A percentile compares a stretch with the other conserved stretches of the same genome.
Evolutionary conservation across 257 asterid species (phyloP).

Genomic region (Nicotiana tabacum): DNA sequence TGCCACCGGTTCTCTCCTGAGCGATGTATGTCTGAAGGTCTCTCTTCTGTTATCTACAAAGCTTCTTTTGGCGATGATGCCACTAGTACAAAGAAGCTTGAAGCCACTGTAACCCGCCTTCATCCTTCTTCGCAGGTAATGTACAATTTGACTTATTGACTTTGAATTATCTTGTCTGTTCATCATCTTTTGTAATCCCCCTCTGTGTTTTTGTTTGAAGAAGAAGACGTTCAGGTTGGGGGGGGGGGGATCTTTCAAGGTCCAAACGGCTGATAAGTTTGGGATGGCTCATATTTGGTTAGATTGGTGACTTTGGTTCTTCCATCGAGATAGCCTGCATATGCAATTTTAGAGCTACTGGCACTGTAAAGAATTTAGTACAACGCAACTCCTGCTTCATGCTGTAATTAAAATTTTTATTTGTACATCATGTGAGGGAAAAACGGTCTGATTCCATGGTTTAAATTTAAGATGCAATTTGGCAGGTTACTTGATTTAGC

Average conservation of each 20-base stretch:
- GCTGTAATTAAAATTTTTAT: neutral
- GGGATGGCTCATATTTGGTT: neutral
- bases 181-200: neutral
- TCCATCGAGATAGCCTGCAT: too few relatives aligned
- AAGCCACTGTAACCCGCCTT: constrained; percentile 82
- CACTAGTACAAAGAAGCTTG: constrained; percentile 53
- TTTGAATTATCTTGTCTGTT: neutral
- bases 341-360: constrained; percentile 1
- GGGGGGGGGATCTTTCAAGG: neutral
- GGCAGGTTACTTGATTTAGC: neutral
- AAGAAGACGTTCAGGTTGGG: too few relatives aligned
- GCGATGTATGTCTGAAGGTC: constrained; percentile 86
- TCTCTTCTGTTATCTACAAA: constrained; percentile 75
- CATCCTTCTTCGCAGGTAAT: constrained; percentile 71
- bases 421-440: neutral
- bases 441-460: neutral
- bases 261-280: too few relatives aligned
- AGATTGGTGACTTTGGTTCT: neutral
- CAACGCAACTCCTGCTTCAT: neutral
- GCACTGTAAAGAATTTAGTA: too few relatives aligned
- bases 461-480: neutral
- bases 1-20: constrained; percentile 90
- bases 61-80: constrained; percentile 73
- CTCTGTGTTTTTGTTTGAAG: too few relatives aligned
- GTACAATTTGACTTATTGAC: constrained; percentile 1